Evolutionary conservation across 176 grass and related monocot species (phyloP), one percentile per base, ranked within the genome.

Genomic region (Cenchrus americanus): DNA sequence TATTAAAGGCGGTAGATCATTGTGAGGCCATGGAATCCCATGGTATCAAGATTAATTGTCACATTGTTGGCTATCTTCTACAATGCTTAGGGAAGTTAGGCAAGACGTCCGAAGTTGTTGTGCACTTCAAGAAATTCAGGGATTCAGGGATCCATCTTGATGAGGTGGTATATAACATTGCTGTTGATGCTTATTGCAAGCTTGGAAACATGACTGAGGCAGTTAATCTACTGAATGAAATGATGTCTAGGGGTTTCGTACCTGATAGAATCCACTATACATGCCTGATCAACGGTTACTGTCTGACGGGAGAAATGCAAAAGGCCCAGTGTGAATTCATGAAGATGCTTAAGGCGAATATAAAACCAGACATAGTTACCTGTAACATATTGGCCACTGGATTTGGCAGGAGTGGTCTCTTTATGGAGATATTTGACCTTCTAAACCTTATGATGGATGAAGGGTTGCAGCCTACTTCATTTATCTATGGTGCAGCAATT

Each of bases 221-320:
- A 51, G 64, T 81, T 55, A 81, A 90, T 34, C 71, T 94, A 86
- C 55, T 97, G 77, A 62, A 44, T 84, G 95, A 97, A 89, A 97
- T 97, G 88, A 86, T 55, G 80, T 54, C 15, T 41, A 77, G 66
- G 54, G 88, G 90, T 46, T 87, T 93, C 63, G 52, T 48, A 23
- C 95, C 92, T 37, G 95, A 97, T 40, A 93, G 69, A 82, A 88
- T 91, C 41, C 92, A 97, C 87, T 97, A 93, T 68, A 93, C 95
- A 66, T 93, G 87, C 55, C 76, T 97, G 82, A 93, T 97, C 21
- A 86, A 67, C 49, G 95, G 92, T 78, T 97, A 92, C 43, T 89
- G 92, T 54, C 73, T 58, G 59, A 92, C 81, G 70, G 92, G 90
- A 87, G 78, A 94, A 73, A 84, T 88, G 76, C 49, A 60, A 71